Conservation (phyloP, 345 rosid genomes). For the Gossypium thurberi region DNA sequence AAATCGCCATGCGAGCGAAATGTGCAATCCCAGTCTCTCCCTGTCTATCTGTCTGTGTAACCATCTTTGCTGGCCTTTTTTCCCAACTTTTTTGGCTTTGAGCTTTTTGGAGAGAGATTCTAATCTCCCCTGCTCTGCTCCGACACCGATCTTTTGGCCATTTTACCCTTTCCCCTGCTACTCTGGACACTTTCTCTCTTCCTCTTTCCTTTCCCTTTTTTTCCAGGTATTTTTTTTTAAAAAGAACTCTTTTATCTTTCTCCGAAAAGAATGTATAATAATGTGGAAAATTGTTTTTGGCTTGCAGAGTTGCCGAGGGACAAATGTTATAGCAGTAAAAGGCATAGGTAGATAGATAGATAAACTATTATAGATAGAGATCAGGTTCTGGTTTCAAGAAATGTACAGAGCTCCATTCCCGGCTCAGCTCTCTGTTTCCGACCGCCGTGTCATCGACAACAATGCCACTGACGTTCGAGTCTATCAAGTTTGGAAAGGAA, state of each 20-base stretch:
- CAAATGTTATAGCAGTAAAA: not conserved
- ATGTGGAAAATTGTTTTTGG: not conserved
- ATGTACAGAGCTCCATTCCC: constrained; percentile 28
- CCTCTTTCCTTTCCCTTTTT: not conserved
- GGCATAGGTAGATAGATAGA: not conserved
- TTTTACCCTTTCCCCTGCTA: not conserved
- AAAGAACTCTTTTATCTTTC: not conserved
- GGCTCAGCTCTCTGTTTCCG: constrained; percentile 35
- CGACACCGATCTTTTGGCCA: not conserved
- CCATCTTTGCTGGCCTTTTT: constrained; percentile 3
- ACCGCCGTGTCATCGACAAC: constrained; percentile 27
- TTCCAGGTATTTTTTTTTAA: not conserved
- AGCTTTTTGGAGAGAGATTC: constrained; percentile 6
- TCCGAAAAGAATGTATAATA: not conserved
- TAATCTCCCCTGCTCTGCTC: not conserved
- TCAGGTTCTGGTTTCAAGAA: constrained; percentile 3
- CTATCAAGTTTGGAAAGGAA: constrained; percentile 70
- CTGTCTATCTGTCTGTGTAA: not conserved
- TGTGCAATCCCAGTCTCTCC: not conserved
- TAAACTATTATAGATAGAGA: not conserved
- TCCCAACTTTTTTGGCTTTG: constrained; percentile 1
- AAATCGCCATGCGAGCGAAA: constrained; percentile 7
- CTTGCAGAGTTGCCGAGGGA: not conserved
- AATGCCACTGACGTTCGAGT: constrained; percentile 26
- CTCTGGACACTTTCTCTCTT: not conserved